Evolutionary conservation across 805 yeast species (phyloP), one percentile per base, ranked within the genome.

Genomic region (Saccharomycopsis javanensis): DNA sequence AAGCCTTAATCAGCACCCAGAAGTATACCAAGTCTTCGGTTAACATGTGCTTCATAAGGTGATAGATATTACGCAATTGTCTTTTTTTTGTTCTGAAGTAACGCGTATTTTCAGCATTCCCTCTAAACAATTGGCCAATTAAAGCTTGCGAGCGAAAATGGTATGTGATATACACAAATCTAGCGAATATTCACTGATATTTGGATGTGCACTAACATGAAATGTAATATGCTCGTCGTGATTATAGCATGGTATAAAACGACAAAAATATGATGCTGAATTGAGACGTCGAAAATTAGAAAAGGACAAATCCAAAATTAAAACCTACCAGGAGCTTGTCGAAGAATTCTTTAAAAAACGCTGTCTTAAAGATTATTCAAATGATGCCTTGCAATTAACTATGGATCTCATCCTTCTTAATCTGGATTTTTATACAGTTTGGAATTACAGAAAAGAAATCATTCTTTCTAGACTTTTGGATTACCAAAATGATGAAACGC

Each of bases 361-460:
- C 64, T 64, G 63, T 20, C 37, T 59, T 1, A 62, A 67, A 2
- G 58, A 65, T 1, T 75, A 72, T 56, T 68, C 67, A 20, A 64
- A 65, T 0, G 73, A 71, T 1, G 67, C 80, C 0, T 73, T 89
- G 27, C 72, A 75, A 1, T 66, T 74, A 23, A 85, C 95, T 0
- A 76, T 86, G 0, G 70, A 72, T 18, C 63, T 91, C 13, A 72
- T 94, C 20, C 69, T 74, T 7, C 65, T 79, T 54, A 90, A 91
- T 64, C 97, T 97, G 0, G 98, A 94, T 66, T 79, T 85, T 61
- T 91, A 91, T 68, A 83, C 97, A 0, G 75, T 81, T 0, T 94
- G 98, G 98, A 94, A 94, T 67, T 86, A 77, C 66, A 78, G 98
- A 57, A 77, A 97, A 56, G 94, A 88, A 62, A 81, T 86, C 2